phyloP scores from a whole-genome alignment of 2,329 filamentous ascomycete species.

The Pseudogymnoascus sp. region DNA sequence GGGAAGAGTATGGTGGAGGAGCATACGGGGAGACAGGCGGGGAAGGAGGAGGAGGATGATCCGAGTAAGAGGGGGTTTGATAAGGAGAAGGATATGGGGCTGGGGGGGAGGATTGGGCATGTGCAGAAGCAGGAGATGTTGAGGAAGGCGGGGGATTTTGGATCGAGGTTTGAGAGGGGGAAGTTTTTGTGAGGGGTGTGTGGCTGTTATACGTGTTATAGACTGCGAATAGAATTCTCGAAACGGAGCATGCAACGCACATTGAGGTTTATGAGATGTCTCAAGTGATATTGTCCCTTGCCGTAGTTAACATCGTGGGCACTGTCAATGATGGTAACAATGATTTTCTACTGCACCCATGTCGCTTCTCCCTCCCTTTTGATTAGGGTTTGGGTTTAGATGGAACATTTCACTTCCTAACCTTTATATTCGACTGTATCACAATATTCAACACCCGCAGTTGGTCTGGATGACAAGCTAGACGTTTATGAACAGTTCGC shows the following conservation, averaged over 20 bases:
- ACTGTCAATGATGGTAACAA: no score
- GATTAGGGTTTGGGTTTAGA: no score
- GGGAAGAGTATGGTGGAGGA: slow-evolving; percentile 50
- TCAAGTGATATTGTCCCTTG: neutral
- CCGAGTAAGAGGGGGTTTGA: slow-evolving; percentile 85
- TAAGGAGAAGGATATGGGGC: slow-evolving; percentile 84
- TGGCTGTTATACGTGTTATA: neutral
- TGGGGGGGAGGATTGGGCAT: slow-evolving; percentile 61
- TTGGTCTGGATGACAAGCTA: no score
- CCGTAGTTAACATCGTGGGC: neutral
- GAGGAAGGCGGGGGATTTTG: slow-evolving; percentile 71
- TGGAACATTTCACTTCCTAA: no score
- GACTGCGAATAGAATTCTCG: neutral
- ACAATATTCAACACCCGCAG: no score
- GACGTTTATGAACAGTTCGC: no score
- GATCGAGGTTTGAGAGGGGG: slow-evolving; percentile 70
- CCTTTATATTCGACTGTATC: no score
- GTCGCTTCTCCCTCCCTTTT: no score
- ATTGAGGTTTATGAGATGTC: neutral
- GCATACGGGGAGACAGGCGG: slow-evolving; percentile 24
- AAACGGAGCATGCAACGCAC: neutral
- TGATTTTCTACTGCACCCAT: no score
- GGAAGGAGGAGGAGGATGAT: slow-evolving; percentile 69
- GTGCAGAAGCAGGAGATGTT: slow-evolving; percentile 71
- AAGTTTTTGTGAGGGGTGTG: slow-evolving; percentile 39